Evolutionary conservation across 495 filamentous ascomycete genomes (phyloP), one percentile per base, ranked within the genome.

Genomic region (Lentithecium fluviatile): DNA sequence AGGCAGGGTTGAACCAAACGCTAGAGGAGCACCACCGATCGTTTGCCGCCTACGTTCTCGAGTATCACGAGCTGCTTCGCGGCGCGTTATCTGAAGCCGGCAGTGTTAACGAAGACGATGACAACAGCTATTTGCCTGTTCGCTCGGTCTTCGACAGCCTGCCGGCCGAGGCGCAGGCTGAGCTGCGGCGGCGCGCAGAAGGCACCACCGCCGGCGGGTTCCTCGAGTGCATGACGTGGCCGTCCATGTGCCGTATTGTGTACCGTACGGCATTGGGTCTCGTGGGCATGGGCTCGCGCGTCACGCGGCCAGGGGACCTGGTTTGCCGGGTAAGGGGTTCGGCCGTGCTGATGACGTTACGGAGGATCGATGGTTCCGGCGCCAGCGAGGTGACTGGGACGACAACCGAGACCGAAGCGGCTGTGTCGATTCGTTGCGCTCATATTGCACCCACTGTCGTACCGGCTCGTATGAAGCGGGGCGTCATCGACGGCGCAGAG

Each of bases 231-330:
- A 48, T 48, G 24, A 48, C 45, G 1, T 48, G 45, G 45, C 17
- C 24, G 13, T 48, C 45, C 45, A 48, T 48, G 45, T 48, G 45
- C 45, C 45, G 45, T 48, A 25, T 48, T 20, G 24, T 48, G 17
- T 48, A 21, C 21, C 45, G 45, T 12, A 17, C 45, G 12, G n/a
- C 21, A 19, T 21, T 20, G 13, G 45, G 45, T 20, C 45, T 48
- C 17, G n/a, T 48, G 15, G 45, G 45, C 24, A 48, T 48, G 45
- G 45, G 45, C 4, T 25, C 45, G 17, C 45, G 45, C 45, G 45
- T 48, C 17, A 48, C 24, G 45, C n/a, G 23, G 21, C 45, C 45
- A 3, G 45, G 45, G 21, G 45, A 48, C 24, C 12, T 48, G 45
- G 45, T 48, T 12, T 48, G 45, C 45, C 45, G 45, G 12, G 45